Evolutionary conservation across 208 protist species (phyloP).

Genomic region (Phytomonas francai): DNA sequence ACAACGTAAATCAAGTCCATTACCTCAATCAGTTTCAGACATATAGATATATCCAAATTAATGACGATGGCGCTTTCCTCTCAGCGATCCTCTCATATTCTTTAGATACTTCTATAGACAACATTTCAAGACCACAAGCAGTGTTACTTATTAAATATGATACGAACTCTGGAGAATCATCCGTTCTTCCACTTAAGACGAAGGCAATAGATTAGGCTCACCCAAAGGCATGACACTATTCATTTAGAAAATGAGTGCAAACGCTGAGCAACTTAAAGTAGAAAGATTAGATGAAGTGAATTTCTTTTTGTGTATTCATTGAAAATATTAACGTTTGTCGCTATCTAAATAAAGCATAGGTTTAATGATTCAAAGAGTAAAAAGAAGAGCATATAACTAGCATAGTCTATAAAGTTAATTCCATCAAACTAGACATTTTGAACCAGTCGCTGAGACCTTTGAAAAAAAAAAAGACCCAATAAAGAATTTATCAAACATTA

Average conservation of each 20-base stretch:
- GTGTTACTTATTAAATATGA: not conserved
- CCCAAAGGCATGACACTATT: not conserved
- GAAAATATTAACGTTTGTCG: not conserved
- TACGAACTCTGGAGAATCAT: not conserved
- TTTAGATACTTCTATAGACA: not conserved
- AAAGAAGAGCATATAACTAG: not conserved
- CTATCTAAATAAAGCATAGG: not conserved
- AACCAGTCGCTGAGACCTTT: constrained; percentile 2
- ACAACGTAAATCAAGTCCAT: constrained; percentile 73
- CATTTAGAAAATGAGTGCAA: not conserved
- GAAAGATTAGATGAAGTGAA: not conserved
- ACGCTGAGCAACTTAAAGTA: not conserved
- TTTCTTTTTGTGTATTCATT: not conserved
- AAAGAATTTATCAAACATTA: not conserved
- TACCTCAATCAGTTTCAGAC: constrained; percentile 60
- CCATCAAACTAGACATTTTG: not conserved
- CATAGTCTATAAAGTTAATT: not conserved
- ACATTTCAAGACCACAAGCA: not conserved
- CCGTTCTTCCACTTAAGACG: not conserved
- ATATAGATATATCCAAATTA: constrained; percentile 37
- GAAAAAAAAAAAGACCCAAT: constrained; percentile 5
- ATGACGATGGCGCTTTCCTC: not conserved
- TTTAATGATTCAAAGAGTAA: not conserved
- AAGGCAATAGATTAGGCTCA: not conserved
- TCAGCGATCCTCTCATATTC: not conserved